Conservation (phyloP, 2,329 filamentous ascomycete genomes). For the Metarhizium anisopliae region DNA sequence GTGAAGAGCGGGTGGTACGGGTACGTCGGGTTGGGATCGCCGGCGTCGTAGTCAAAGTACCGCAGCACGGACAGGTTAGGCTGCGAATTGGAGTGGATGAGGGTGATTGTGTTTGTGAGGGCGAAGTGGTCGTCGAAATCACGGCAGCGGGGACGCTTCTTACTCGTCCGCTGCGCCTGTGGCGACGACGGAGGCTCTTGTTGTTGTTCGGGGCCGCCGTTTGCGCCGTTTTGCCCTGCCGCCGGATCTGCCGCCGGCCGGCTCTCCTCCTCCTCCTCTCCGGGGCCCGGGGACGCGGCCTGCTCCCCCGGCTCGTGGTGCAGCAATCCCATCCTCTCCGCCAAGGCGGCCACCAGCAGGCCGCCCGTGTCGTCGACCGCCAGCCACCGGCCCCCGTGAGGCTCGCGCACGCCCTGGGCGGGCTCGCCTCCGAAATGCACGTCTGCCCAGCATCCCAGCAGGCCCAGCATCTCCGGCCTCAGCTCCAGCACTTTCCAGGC, state of each 20-base stretch:
- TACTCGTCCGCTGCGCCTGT: slow-evolving; percentile 15
- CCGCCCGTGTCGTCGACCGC: slow-evolving; percentile 84
- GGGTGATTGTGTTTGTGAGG: slow-evolving; percentile 65
- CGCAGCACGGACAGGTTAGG: slow-evolving; percentile 81
- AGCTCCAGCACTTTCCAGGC: slow-evolving; percentile 74
- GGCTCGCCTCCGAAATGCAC: slow-evolving; percentile 53
- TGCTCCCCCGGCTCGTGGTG: slow-evolving; percentile 33
- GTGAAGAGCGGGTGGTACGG: slow-evolving; percentile 70
- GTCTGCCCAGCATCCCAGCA: slow-evolving; percentile 85
- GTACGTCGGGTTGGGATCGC: slow-evolving; percentile 47
- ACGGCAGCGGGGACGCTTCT: slow-evolving; percentile 23
- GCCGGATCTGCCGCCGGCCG: slow-evolving; percentile 2
- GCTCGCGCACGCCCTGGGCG: slow-evolving; percentile 13
- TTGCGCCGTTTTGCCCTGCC: not conserved
- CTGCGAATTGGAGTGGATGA: slow-evolving; percentile 75
- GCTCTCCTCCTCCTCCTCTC: not conserved
- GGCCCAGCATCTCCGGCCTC: slow-evolving; percentile 70
- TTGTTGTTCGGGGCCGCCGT: slow-evolving; percentile 3
- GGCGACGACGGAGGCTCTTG: slow-evolving; percentile 6
- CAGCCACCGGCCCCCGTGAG: slow-evolving; percentile 54
- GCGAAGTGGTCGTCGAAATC: slow-evolving; percentile 59
- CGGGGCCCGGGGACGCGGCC: not conserved
- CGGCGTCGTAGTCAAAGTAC: slow-evolving; percentile 79
- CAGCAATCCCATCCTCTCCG: slow-evolving; percentile 80
- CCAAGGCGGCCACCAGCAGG: slow-evolving; percentile 71